Conservation (phyloP, 2,329 filamentous ascomycete genomes). For the Colletotrichum noveboracense region DNA sequence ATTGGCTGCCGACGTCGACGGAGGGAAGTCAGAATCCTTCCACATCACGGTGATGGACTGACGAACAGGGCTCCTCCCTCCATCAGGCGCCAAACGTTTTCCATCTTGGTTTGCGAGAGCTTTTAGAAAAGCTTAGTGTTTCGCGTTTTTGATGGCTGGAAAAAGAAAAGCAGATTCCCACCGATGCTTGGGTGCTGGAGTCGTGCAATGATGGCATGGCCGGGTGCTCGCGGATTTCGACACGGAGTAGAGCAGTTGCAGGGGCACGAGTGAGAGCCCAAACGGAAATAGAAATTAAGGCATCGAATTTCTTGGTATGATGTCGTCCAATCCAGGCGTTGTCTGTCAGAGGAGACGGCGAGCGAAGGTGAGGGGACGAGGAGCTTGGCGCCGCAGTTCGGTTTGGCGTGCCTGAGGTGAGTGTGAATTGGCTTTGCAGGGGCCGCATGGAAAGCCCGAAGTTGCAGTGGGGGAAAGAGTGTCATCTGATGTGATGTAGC, state of each 20-base stretch:
- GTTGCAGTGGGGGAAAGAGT: background rate
- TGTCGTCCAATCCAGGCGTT: background rate
- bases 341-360: background rate
- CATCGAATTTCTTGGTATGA: conserved; percentile 15
- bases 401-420: background rate
- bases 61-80: background rate
- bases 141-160: background rate
- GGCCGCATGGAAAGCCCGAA: background rate
- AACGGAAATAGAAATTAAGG: background rate
- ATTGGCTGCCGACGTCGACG: background rate
- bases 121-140: background rate
- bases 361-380: background rate
- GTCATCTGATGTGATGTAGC: conserved; percentile 17
- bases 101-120: background rate
- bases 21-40: background rate
- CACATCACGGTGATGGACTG: background rate
- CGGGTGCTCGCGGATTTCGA: background rate
- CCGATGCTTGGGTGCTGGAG: background rate
- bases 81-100: background rate
- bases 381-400: background rate
- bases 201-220: background rate
- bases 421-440: background rate
- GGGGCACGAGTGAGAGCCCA: background rate
- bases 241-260: background rate
- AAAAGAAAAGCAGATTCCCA: background rate